Base-by-base conservation (phyloP, 2,329 filamentous ascomycete species). In the Microdochium nivale region DNA sequence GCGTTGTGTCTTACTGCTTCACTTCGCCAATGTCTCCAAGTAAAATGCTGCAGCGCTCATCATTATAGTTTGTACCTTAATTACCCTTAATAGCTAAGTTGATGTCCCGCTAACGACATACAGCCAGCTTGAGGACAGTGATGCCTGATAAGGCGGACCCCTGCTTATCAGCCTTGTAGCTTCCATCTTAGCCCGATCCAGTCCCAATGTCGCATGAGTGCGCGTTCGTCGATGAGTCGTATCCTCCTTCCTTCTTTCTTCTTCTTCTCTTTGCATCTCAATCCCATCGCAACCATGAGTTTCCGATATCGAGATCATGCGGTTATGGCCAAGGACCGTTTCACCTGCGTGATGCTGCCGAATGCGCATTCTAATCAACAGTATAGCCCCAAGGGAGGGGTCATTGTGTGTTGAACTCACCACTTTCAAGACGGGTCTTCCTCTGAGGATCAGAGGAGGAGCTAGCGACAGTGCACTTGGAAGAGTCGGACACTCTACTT, bases 161-260 rank as follows among this genome's bases (percentile, higher is more conserved):
- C 35, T 24, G 40, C 40, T 44, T 23, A 44, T 44, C 40, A 44
- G 40, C 16, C n/a, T 19, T 19, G 16, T 3, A 19, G n/a, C 21
- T 13, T 23, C 10, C 40, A 11, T 7, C 40, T 23, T 19, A 13
- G 40, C 40, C 7, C 23, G 16, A 44, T 24, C n/a, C 21, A 5
- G 13, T 19, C 13, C 16, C 14, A 7, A 19, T 19, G 19, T 23
- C 40, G 14, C 16, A 23, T 11, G 16, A 16, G 40, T 19, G 40
- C 19, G 40, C 40, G 40, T 19, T 13, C 19, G 5, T 23, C 40
- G 19, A 19, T 44, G 40, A 44, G 40, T 24, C 21, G n/a, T 3
- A 21, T 16, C 7, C 21, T 44, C 52, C 53, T 54, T 52, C 52
- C 49, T n/a, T 47, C 52, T 53, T 50, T 51, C 55, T 30, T 47